phyloP scores from a whole-genome alignment of 106 monocot species.

The Apostasia ramifera region DNA sequence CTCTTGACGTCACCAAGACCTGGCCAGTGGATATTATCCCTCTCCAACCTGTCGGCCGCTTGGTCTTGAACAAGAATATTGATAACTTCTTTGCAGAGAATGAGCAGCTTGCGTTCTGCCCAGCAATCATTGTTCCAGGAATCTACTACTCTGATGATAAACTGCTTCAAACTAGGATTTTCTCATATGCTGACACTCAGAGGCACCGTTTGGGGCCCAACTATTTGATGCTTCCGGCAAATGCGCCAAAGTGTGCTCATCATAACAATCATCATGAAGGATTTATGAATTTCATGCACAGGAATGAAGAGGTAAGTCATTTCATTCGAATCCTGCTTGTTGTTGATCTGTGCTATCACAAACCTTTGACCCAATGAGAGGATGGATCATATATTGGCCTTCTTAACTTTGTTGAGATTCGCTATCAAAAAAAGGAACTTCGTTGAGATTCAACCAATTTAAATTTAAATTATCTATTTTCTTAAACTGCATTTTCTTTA shows the following conservation, averaged over 20 bases:
- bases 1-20: slow-evolving; percentile 57
- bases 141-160: slow-evolving; percentile 60
- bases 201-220: slow-evolving; percentile 47
- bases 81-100: slow-evolving; percentile 63
- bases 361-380: too few relatives aligned
- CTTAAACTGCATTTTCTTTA: too few relatives aligned
- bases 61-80: slow-evolving; percentile 64
- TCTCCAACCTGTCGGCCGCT: slow-evolving; percentile 50
- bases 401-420: too few relatives aligned
- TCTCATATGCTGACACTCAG: slow-evolving; percentile 49
- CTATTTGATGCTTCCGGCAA: slow-evolving; percentile 46
- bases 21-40: slow-evolving; percentile 55
- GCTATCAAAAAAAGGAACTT: too few relatives aligned
- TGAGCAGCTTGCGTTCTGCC: slow-evolving; percentile 56
- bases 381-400: too few relatives aligned
- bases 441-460: too few relatives aligned
- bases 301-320: slow-evolving; percentile 56
- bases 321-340: background rate
- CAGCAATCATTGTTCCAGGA: slow-evolving; percentile 42
- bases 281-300: slow-evolving; percentile 72
- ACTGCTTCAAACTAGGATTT: slow-evolving; percentile 40
- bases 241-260: slow-evolving; percentile 44
- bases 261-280: slow-evolving; percentile 59
- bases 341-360: too few relatives aligned
- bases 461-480: too few relatives aligned